phyloP scores from a whole-genome alignment of 306 rosid genomes.

The Castanospermum australe region DNA sequence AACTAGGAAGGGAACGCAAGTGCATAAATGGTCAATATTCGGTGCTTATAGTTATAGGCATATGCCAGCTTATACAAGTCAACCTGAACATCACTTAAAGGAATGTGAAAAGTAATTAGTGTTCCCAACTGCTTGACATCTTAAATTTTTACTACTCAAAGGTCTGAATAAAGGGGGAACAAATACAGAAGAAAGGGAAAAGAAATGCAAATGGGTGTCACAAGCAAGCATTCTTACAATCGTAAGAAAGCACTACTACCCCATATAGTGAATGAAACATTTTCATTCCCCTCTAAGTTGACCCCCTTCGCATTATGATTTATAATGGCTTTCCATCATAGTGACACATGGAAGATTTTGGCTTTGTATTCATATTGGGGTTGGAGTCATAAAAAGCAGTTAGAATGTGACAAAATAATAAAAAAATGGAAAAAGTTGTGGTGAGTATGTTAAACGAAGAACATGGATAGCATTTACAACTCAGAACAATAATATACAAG shows the following conservation, averaged over 20 bases:
- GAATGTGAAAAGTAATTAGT: neutral
- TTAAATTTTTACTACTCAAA: neutral
- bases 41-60: conserved; percentile 8
- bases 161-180: neutral
- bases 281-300: conserved; percentile 31
- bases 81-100: neutral
- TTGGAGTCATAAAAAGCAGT: neutral
- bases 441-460: neutral
- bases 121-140: neutral
- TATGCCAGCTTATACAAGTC: neutral
- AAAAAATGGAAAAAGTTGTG: neutral
- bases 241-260: conserved; percentile 72
- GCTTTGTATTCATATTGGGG: conserved; percentile 11
- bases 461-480: neutral
- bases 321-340: conserved; percentile 39
- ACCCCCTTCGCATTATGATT: conserved; percentile 43
- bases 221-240: conserved; percentile 72
- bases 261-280: conserved; percentile 29
- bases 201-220: conserved; percentile 47
- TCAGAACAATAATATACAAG: neutral
- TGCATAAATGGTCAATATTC: conserved; percentile 24
- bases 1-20: neutral
- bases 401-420: neutral
- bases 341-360: neutral
- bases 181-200: neutral